Conservation (phyloP, 352 stramenopile genomes). For the Pythium scleroteichum region DNA sequence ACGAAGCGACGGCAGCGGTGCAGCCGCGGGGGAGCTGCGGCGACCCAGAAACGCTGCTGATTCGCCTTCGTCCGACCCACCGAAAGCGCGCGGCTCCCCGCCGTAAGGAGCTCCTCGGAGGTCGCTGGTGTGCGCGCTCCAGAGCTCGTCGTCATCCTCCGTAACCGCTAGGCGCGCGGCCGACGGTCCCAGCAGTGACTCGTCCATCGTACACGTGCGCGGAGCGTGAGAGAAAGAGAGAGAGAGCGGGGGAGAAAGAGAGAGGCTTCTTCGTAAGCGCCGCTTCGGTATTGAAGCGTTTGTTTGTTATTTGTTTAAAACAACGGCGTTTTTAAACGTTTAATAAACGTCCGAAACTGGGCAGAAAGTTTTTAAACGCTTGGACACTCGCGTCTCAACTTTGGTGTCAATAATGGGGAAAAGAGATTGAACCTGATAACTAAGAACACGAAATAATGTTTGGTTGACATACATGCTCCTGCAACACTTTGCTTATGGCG, state of each 20-base stretch:
- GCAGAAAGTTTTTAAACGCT: too few species aligned
- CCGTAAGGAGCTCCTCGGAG: too few species aligned
- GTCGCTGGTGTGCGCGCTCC: constrained; percentile 53
- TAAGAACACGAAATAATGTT: too few species aligned
- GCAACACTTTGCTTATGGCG: too few species aligned
- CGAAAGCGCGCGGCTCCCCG: constrained; percentile 12
- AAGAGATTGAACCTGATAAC: too few species aligned
- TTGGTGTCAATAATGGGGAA: too few species aligned
- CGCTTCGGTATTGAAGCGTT: neutral
- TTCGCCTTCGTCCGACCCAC: constrained; percentile 15
- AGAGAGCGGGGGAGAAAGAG: neutral
- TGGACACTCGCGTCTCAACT: too few species aligned
- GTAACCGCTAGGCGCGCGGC: constrained; percentile 31
- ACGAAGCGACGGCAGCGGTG: constrained; percentile 59
- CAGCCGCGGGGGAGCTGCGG: constrained; percentile 5
- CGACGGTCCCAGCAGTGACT: constrained; percentile 55
- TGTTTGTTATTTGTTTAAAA: too few species aligned
- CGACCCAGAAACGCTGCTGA: constrained; percentile 18
- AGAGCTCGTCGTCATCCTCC: constrained; percentile 76
- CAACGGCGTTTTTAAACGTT: neutral
- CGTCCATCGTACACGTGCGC: constrained; percentile 42
- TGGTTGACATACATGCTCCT: too few species aligned
- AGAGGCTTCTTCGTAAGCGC: constrained; percentile 18
- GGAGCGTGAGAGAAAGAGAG: neutral
- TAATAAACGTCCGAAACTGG: too few species aligned